phyloP scores from a whole-genome alignment of 768 basidiomycete species.

The Hygrophorus pudorinus region DNA sequence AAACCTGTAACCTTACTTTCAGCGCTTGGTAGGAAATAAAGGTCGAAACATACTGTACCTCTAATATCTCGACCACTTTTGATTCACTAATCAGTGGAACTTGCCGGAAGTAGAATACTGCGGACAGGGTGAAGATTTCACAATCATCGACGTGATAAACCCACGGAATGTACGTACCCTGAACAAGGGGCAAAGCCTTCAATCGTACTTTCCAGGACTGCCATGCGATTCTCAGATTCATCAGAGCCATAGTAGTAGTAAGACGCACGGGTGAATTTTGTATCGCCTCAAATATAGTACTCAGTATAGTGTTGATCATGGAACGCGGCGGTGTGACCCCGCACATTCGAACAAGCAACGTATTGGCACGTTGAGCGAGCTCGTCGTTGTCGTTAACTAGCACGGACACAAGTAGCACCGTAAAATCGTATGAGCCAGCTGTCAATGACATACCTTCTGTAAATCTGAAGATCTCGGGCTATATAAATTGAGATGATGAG shows the following conservation, averaged over 20 bases:
- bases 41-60: constrained; percentile 38
- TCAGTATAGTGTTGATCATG: constrained; percentile 59
- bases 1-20: constrained; percentile 33
- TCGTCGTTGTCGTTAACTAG: constrained; percentile 69
- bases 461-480: constrained; percentile 71
- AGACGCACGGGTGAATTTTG: constrained; percentile 47
- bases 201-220: constrained; percentile 85
- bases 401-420: neutral
- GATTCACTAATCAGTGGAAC: constrained; percentile 69
- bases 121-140: neutral
- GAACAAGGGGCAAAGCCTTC: constrained; percentile 77
- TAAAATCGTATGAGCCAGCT: neutral
- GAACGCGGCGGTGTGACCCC: constrained; percentile 70
- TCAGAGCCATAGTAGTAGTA: neutral
- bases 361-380: constrained; percentile 50
- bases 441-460: constrained; percentile 41
- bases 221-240: constrained; percentile 5
- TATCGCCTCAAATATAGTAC: constrained; percentile 67
- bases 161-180: constrained; percentile 33
- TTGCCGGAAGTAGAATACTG: constrained; percentile 85
- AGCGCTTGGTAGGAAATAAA: neutral
- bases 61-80: constrained; percentile 71
- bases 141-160: neutral
- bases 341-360: constrained; percentile 75
- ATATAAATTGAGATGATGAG: constrained; percentile 7